Base-by-base conservation (phyloP, 352 stramenopile species). In the Blastocystis sp. region DNA sequence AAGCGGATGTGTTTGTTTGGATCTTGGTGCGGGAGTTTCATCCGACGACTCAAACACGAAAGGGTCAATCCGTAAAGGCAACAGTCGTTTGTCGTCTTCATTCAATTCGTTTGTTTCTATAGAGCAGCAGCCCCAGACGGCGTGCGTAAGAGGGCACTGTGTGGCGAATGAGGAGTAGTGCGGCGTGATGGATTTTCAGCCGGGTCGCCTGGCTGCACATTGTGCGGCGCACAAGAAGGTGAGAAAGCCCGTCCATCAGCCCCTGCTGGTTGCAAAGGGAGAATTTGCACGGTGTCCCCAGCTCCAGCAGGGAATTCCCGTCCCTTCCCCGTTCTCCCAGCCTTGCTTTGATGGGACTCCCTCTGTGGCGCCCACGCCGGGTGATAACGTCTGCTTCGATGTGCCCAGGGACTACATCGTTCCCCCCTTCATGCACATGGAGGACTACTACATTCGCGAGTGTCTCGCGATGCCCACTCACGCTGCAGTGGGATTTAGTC, bases 1-100 rank as follows among this genome's bases (percentile, higher is more conserved):
- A 40, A 19, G 4, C 7, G 28, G 38, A 14, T 61, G 9, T 76
- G 65, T 76, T 76, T 77, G 67, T 77, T 76, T 60, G 23, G 43
- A 69, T 62, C 19, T 61, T 56, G 60, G 21, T 21, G 53, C 19
- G 19, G 60, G 60, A 65, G 60, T 38, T 56, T 56, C 48, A 56
- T 56, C 14, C 5, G 5, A 7, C 48, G 5, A 56, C 5, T 56
- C 48, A 7, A 14, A 56, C 5, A 17, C 14, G 14, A 56, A 7
- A 17, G 14, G 48, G 48, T 56, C 48, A 56, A 56, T 56, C 48
- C 48, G 48, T 56, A 14, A 56, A 56, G 48, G 48, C 48, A 56
- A 56, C 5, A 56, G 5, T 56, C 5, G 5, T 56, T 56, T 56
- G 48, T 56, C 48, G 5, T 17, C 48, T 56, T 14, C 5, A 17